These are phyloP conservation scores for Solanum tacnaense DNA, from an alignment of 257 asterid species.

Conservation along the genomic window DNA sequence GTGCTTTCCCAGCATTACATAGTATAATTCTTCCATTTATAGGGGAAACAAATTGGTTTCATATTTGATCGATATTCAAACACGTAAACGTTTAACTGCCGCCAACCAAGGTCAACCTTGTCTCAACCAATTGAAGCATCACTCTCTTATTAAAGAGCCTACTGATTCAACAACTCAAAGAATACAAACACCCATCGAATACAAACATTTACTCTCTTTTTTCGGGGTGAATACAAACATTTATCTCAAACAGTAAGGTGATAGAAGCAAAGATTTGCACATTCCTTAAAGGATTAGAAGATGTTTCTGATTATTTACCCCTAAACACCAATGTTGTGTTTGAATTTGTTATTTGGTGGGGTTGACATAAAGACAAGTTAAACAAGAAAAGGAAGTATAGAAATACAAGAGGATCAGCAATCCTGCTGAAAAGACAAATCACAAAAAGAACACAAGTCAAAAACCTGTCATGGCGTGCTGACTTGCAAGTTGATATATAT, in stretches of 20 bases:
- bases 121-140: background rate
- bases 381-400: background rate
- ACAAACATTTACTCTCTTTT: background rate
- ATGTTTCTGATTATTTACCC: background rate
- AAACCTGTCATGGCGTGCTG: background rate
- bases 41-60: background rate
- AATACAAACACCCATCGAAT: background rate
- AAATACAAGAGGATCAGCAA: background rate
- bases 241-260: background rate
- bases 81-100: background rate
- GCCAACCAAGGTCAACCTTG: background rate
- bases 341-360: background rate
- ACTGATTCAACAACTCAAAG: background rate
- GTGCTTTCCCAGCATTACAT: background rate
- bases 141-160: background rate
- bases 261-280: background rate
- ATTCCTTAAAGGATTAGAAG: background rate
- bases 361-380: background rate
- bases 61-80: background rate
- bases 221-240: background rate
- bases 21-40: background rate
- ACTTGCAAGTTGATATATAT: background rate
- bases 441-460: background rate
- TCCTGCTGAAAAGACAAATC: background rate
- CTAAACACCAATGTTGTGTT: background rate